Evolutionary conservation across 1,139 yeast genomes (phyloP), one percentile per base, ranked within the genome.

Genomic region (Pichia sp.): DNA sequence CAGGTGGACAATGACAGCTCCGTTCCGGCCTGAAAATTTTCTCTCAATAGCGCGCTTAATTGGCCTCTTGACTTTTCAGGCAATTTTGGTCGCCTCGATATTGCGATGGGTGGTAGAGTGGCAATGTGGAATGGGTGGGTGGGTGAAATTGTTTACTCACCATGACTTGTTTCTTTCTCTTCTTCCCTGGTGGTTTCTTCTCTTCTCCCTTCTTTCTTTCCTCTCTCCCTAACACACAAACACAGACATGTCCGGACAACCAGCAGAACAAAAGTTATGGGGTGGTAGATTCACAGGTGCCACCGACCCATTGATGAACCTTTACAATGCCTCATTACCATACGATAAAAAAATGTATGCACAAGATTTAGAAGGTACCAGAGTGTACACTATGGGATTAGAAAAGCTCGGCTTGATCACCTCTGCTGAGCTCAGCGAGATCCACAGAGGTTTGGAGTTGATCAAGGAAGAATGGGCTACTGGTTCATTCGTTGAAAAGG

Each of bases 211-310:
- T 28, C 14, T 28, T 8, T 10, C 14, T 28, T 28, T 12, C 6
- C 14, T 28, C 10, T 28, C 14, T 28, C 10, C 6, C 5, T 7
- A 28, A 8, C 14, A 17, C 9, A 27, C 11, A n/a, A 8, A 27
- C 8, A 15, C 12, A 18, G 30, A 15, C 17, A 38, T 38, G 40
- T 38, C 40, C n/a, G 40, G 34, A 38, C 55, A 61, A 45, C 67
- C 66, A 39, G 55, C 64, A 11, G 67, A 60, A 69, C 69, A 66
- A 55, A 90, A 85, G 67, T 76, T 94, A 57, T 93, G 99, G 99
- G 99, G 99, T 58, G 99, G 99, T 63, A 82, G 99, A 67, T 93
- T 93, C 71, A 93, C 99, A 49, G 97, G 94, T 42, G 93, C 93
- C 55, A 83, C 96, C 21, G 99, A 93, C 61, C 99, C 99, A 8